These are phyloP conservation scores for Friedmanniomyces simplex DNA, from an alignment of 495 filamentous ascomycete genomes.

Conservation along the genomic window DNA sequence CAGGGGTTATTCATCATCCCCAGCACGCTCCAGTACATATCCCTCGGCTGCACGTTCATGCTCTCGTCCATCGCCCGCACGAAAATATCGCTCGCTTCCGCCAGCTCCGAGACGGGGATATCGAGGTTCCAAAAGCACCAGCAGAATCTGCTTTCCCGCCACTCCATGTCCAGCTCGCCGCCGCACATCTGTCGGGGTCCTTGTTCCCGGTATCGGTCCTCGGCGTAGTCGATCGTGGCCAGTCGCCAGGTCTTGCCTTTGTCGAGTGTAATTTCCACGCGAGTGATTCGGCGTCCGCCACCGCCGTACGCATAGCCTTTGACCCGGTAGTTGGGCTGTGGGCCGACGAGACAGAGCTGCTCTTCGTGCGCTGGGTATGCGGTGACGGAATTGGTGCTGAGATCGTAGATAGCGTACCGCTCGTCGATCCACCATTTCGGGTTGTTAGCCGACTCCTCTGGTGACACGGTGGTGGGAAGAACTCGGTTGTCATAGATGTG, in stretches of 20 bases:
- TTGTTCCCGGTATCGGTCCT: slow-evolving; percentile 72
- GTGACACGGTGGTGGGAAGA: slow-evolving; percentile 76
- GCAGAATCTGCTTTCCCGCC: slow-evolving; percentile 74
- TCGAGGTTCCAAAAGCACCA: slow-evolving; percentile 90
- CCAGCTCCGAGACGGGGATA: slow-evolving; percentile 54
- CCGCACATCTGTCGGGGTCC: slow-evolving; percentile 60
- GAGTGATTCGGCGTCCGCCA: slow-evolving; percentile 73
- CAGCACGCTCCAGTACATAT: slow-evolving; percentile 95
- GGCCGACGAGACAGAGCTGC: slow-evolving; percentile 42
- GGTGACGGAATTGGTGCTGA: slow-evolving; percentile 78
- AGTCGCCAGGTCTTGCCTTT: slow-evolving; percentile 74
- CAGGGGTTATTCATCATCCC: slow-evolving; percentile 99
- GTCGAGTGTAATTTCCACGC: slow-evolving; percentile 79
- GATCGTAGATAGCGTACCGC: slow-evolving; percentile 87
- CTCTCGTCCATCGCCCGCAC: slow-evolving; percentile 89
- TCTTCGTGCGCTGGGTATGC: slow-evolving; percentile 80
- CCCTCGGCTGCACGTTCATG: slow-evolving; percentile 75
- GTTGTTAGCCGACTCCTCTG: slow-evolving; percentile 67
- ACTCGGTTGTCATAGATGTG: slow-evolving; percentile 94
- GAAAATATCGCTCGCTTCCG: slow-evolving; percentile 58
- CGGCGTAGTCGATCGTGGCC: slow-evolving; percentile 72
- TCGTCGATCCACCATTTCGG: slow-evolving; percentile 83
- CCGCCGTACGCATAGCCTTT: slow-evolving; percentile 87
- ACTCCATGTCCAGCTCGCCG: slow-evolving; percentile 69
- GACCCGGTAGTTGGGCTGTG: slow-evolving; percentile 47